Evolutionary conservation across 768 basidiomycete genomes (phyloP), one percentile per base, ranked within the genome.

Genomic region (Rhodotorula babjevae): DNA sequence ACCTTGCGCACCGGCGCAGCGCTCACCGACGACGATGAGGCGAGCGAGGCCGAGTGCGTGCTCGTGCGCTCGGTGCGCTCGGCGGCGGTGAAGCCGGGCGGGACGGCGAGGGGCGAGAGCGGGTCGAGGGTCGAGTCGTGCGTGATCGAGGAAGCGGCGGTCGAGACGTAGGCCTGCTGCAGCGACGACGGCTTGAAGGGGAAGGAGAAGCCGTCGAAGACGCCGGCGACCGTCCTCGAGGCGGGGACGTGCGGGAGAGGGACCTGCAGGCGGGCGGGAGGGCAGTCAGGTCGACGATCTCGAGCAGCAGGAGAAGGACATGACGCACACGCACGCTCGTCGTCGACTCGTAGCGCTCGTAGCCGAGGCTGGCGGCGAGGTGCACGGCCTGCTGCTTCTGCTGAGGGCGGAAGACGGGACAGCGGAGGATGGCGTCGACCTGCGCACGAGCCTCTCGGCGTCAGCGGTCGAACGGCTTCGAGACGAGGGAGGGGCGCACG

Each of bases 381-480:
- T 47, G 46, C 23, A 67, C 61, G 21, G 65, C 46, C 29, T 62
- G 52, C 55, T 57, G 55, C 61, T 58, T 62, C 44, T 66, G 70
- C 25, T 27, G 29, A 8, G 70, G 53, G 10, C 49, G 33, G 47
- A 71, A 66, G 12, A 61, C 70, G 9, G 64, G 65, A 50, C 70
- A 71, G 44, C 55, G 64, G 46, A 67, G 36, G 65, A 66, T 58
- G 42, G 65, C 64, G 46, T 62, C 70, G 65, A 71, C 40, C 63
- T 65, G 53, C 42, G 11, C 7, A 21, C 25, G 6, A 10, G 55
- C 25, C 27, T 25, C 0, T 2, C 3, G 19, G 2, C n/a, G 11
- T 64, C 53, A 55, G 52, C 16, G n/a, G n/a, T n/a, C n/a, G n/a
- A n/a, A n/a, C n/a, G n/a, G n/a, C n/a, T 7, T 33, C 63, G 36